A percentile compares a stretch with the other conserved stretches of the same genome.
These are phyloP conservation scores for Lagenidium sp. DNA, from an alignment of 352 stramenopile species.

Conservation along the genomic window DNA sequence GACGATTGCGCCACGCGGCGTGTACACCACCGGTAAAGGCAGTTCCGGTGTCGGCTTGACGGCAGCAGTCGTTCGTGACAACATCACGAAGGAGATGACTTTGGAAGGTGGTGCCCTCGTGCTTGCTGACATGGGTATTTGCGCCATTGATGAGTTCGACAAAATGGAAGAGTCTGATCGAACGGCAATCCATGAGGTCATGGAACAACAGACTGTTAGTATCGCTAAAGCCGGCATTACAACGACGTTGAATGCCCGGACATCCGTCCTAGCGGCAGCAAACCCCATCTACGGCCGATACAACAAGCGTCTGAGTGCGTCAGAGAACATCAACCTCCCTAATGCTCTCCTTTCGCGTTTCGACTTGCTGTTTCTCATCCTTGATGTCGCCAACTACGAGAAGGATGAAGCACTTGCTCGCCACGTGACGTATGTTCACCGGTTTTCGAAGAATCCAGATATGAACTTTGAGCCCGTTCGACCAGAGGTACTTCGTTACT, in stretches of 20 bases:
- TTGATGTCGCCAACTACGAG: conserved; percentile 93
- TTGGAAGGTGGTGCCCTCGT: conserved; percentile 95
- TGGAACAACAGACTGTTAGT: conserved; percentile 99
- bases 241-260: conserved; percentile 95
- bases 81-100: conserved; percentile 91
- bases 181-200: conserved; percentile 99
- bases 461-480: conserved; percentile 89
- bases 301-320: conserved; percentile 79
- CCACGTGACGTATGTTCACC: conserved; percentile 92
- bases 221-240: conserved; percentile 99
- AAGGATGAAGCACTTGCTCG: conserved; percentile 88
- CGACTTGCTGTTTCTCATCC: conserved; percentile 98
- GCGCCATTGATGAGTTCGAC: conserved; percentile 98
- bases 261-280: conserved; percentile 96
- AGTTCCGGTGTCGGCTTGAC: conserved; percentile 98
- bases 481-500: conserved; percentile 89
- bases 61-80: conserved; percentile 95
- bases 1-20: conserved; percentile 91
- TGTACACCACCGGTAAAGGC: conserved; percentile 99
- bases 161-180: conserved; percentile 98
- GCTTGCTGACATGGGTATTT: conserved; percentile 97
- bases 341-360: conserved; percentile 99
- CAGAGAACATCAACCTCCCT: conserved; percentile 99
- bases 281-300: conserved; percentile 97
- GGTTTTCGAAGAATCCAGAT: conserved; percentile 80